Evolutionary conservation across 202 grass and related monocot species (phyloP).

Genomic region (Setaria italica): DNA sequence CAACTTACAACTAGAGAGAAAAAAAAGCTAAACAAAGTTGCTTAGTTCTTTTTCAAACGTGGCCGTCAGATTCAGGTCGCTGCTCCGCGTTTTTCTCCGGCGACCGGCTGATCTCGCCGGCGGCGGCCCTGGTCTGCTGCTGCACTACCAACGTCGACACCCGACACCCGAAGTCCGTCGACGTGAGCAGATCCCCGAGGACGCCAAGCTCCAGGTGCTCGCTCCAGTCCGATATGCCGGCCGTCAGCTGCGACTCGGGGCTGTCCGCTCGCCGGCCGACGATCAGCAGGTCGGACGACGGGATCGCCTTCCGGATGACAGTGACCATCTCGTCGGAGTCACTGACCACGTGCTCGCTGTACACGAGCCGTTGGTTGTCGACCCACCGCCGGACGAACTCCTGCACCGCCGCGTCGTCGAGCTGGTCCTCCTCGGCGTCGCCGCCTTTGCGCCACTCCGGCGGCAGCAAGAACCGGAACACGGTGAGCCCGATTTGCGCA

Average conservation of each 20-base stretch:
- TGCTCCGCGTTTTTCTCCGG: neutral
- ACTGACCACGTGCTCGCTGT: slow-evolving; percentile 57
- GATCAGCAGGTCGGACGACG: slow-evolving; percentile 58
- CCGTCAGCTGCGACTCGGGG: slow-evolving; percentile 57
- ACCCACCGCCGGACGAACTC: slow-evolving; percentile 54
- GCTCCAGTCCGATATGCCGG: slow-evolving; percentile 79
- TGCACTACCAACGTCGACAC: slow-evolving; percentile 84
- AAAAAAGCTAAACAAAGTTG: neutral
- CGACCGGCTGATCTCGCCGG: slow-evolving; percentile 30
- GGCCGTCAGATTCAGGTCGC: neutral
- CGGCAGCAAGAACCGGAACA: slow-evolving; percentile 63
- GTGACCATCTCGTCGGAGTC: slow-evolving; percentile 67
- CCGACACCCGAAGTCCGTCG: slow-evolving; percentile 64
- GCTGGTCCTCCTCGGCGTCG: slow-evolving; percentile 33
- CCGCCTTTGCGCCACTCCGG: slow-evolving; percentile 32
- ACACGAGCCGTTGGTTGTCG: slow-evolving; percentile 58
- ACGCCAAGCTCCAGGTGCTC: slow-evolving; percentile 88
- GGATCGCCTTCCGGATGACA: slow-evolving; percentile 58
- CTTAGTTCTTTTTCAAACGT: slow-evolving; percentile 24
- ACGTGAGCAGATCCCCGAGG: slow-evolving; percentile 78
- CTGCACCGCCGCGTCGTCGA: slow-evolving; percentile 61
- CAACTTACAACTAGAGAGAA: neutral
- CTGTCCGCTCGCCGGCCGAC: slow-evolving; percentile 64
- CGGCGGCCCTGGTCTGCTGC: slow-evolving; percentile 60
- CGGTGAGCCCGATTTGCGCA: slow-evolving; percentile 51